Evolutionary conservation across 75 land plant genomes (phyloP), one percentile per base, ranked within the genome.

Genomic region (Pseudotsuga menziesii): DNA sequence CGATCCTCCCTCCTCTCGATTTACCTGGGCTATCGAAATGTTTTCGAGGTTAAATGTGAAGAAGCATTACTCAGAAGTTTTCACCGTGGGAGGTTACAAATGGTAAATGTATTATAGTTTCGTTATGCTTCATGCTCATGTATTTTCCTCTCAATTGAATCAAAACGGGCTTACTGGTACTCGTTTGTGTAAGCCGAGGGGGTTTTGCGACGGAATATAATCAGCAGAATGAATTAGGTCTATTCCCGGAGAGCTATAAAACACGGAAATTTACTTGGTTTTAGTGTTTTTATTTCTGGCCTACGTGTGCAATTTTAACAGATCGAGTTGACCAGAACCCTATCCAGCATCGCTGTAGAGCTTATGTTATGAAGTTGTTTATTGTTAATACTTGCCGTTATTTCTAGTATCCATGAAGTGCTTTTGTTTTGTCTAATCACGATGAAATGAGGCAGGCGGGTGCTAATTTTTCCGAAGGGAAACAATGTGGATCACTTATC

Each of bases 401-500:
- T 9, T 48, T 48, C 54, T 9, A 48, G 54, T 48, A 9, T 48
- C 54, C 54, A 48, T 2, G 12, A 48, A 48, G 26, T 77, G 56
- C 16, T 2, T 77, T 44, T 25, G 22, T 39, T 19, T 58, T 14
- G 41, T 4, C 35, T 29, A 26, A 29, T 23, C 15, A 35, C 64
- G 32, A 44, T 61, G 73, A 29, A 27, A 57, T 61, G 70, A 15
- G 5, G 73, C 89, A 97, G 99, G 99, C 89, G 99, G 58, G 80
- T 97, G 19, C 82, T 97, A 70, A 82, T 97, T 52, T 97, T 97
- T 84, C 99, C 99, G 17, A 94, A 92, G 74, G 99, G 99, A 67
- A 97, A 97, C 78, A 97, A 97, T 82, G 99, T 97, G 56, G 98
- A 92, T 72, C 85, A 90, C 57, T 78, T 97, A 79, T 97, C 99